Conservation (phyloP, 208 protist species). For the Trypanosoma melophagium region DNA sequence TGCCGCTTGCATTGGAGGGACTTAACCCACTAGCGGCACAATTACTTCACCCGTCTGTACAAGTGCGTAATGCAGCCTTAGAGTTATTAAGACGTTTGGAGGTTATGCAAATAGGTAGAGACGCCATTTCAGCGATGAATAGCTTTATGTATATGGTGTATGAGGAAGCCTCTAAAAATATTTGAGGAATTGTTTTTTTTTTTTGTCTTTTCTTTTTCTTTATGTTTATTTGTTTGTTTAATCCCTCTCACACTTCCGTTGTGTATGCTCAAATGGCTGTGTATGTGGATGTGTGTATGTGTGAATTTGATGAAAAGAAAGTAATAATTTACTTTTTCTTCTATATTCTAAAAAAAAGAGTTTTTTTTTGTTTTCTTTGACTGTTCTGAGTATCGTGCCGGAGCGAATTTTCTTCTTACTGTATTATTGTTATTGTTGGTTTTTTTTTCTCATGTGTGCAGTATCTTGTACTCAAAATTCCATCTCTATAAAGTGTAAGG, state of each 20-base stretch:
- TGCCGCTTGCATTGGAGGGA: constrained; percentile 59
- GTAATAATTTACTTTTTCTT: too few relatives aligned
- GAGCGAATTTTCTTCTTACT: not conserved
- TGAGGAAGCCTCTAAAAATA: constrained; percentile 34
- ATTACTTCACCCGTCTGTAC: constrained; percentile 46
- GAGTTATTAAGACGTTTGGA: constrained; percentile 53
- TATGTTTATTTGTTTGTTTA: not conserved
- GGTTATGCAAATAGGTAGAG: constrained; percentile 44
- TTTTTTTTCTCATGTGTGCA: too few relatives aligned
- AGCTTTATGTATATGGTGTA: constrained; percentile 70
- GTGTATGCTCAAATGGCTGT: too few relatives aligned
- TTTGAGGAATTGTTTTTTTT: not conserved
- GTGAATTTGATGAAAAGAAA: too few relatives aligned
- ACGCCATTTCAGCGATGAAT: constrained; percentile 61
- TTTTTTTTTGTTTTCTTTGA: not conserved
- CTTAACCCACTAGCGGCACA: constrained; percentile 66
- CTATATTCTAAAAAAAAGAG: not conserved
- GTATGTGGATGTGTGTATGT: too few relatives aligned
- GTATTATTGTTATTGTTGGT: constrained; percentile 1
- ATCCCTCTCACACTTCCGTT: too few relatives aligned
- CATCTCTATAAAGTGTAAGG: not conserved
- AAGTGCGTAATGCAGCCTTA: constrained; percentile 37
- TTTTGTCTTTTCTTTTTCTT: not conserved
- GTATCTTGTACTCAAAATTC: too few relatives aligned
- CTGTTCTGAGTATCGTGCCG: not conserved